Evolutionary conservation across 805 yeast species (phyloP).

Genomic region (Spathaspora passalidarum): DNA sequence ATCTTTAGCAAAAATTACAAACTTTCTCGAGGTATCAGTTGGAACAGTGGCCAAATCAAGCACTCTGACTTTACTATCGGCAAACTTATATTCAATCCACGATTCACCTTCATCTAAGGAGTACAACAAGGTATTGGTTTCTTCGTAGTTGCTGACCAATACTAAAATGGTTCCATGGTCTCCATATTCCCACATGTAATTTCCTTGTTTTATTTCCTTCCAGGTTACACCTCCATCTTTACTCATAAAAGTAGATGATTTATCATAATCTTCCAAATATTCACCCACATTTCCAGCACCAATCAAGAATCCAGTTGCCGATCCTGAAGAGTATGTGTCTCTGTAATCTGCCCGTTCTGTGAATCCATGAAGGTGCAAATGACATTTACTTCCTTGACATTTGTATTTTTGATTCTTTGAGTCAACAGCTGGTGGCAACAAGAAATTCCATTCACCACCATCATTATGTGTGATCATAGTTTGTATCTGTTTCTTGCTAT

Average conservation of each 20-base stretch:
- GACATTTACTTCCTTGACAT: conserved; percentile 62
- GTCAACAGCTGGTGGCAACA: conserved; percentile 68
- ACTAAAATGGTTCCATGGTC: conserved; percentile 89
- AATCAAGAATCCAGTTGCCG: conserved; percentile 84
- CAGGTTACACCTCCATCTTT: conserved; percentile 91
- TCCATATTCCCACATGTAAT: conserved; percentile 92
- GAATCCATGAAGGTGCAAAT: conserved; percentile 83
- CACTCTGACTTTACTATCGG: conserved; percentile 53
- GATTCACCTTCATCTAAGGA: conserved; percentile 78
- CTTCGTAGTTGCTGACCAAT: conserved; percentile 56
- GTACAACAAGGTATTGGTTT: conserved; percentile 57
- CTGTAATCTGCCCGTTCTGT: conserved; percentile 83
- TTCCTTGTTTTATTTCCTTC: conserved; percentile 73
- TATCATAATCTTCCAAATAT: conserved; percentile 34
- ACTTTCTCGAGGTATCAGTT: conserved; percentile 80
- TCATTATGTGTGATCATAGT: conserved; percentile 83
- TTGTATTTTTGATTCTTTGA: conserved; percentile 53
- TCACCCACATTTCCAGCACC: conserved; percentile 95
- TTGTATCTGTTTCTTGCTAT: conserved; percentile 50
- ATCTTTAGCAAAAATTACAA: conserved; percentile 54
- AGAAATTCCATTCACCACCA: conserved; percentile 80
- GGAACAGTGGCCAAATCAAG: conserved; percentile 87
- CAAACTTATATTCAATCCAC: conserved; percentile 68
- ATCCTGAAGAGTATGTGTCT: conserved; percentile 82
- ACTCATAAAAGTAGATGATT: conserved; percentile 66